Percentiles rank a stretch among this genome's conserved stretches.
Evolutionary conservation across 805 yeast genomes (phyloP).

Genomic region (Wickerhamomyces mucosus): DNA sequence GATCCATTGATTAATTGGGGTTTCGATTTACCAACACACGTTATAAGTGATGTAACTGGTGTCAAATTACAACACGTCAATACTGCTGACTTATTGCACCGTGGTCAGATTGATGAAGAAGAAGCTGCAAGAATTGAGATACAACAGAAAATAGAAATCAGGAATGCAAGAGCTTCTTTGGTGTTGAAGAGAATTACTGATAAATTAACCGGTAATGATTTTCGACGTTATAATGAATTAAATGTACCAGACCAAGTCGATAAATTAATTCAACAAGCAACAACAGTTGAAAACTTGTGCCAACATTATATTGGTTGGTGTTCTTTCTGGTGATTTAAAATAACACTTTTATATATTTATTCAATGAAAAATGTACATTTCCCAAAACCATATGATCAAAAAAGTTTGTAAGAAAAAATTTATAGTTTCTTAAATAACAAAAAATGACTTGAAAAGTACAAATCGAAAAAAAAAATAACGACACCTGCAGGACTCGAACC

Average conservation of each 20-base stretch:
- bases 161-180: conserved; percentile 85
- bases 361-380: no score
- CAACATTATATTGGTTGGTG: conserved; percentile 99
- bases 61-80: conserved; percentile 57
- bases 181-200: conserved; percentile 87
- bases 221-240: conserved; percentile 58
- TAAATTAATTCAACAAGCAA: conserved; percentile 88
- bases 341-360: no score
- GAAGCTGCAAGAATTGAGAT: conserved; percentile 65
- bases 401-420: no score
- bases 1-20: conserved; percentile 99
- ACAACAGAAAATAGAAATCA: conserved; percentile 59
- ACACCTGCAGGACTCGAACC: no score
- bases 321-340: conserved; percentile 99
- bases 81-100: conserved; percentile 59
- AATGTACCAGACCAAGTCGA: conserved; percentile 89
- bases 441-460: no score
- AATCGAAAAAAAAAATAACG: no score
- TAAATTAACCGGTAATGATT: conserved; percentile 90
- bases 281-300: conserved; percentile 89
- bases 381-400: no score
- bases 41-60: conserved; percentile 66
- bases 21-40: conserved; percentile 80
- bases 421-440: no score
- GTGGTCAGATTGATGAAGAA: conserved; percentile 66